Conservation (phyloP, 2,329 filamentous ascomycete species). For the Aspergillus hortae region DNA sequence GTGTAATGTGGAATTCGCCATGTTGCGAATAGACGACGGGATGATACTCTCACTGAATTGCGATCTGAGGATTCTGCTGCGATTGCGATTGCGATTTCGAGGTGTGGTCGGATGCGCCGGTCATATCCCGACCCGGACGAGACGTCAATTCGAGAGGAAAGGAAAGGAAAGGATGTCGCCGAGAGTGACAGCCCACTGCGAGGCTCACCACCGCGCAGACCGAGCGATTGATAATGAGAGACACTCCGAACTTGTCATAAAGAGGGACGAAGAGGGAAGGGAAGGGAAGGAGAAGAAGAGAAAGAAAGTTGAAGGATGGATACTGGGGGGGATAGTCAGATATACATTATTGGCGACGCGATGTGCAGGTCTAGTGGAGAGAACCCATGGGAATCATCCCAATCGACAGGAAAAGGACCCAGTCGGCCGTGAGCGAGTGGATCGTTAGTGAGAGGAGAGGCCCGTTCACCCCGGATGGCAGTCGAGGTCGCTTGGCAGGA, state of each 20-base stretch:
- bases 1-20: slow-evolving; percentile 18
- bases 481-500: slow-evolving; percentile 4
- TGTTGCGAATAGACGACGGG: slow-evolving; percentile 5
- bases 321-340: slow-evolving; percentile 13
- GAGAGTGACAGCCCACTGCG: slow-evolving; percentile 17
- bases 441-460: slow-evolving; percentile 10
- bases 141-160: background rate
- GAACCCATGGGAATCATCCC: background rate
- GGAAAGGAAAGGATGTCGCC: background rate
- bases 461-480: slow-evolving; percentile 14
- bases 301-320: slow-evolving; percentile 9
- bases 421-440: background rate
- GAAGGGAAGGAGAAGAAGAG: slow-evolving; percentile 10
- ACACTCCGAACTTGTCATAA: background rate
- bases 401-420: slow-evolving; percentile 1
- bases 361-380: background rate
- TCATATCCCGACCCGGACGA: slow-evolving; percentile 13
- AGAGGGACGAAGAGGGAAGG: background rate
- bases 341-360: slow-evolving; percentile 15
- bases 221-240: slow-evolving; percentile 8
- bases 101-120: slow-evolving; percentile 1
- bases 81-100: background rate
- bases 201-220: slow-evolving; percentile 18
- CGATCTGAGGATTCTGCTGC: slow-evolving; percentile 5
- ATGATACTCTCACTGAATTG: background rate